Evolutionary conservation across 305 asterid species (phyloP).

Genomic region (Fraxinus baroniana): DNA sequence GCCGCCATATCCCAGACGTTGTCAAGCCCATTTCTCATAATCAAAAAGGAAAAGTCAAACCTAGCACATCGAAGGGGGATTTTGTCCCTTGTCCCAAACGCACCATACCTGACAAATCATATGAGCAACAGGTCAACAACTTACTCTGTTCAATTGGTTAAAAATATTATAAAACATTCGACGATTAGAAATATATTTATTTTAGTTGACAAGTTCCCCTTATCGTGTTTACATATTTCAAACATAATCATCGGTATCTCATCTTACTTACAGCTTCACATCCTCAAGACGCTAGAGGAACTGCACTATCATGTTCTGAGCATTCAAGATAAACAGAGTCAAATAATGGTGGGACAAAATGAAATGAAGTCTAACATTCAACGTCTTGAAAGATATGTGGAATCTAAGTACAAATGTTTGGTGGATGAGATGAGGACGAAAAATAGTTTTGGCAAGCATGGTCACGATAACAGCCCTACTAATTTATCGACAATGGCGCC

Average conservation of each 20-base stretch:
- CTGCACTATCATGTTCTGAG: neutral
- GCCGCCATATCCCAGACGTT: neutral
- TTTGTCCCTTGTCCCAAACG: neutral
- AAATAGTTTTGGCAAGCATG: neutral
- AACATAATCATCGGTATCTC: neutral
- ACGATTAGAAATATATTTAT: too few relatives aligned
- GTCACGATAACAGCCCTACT: neutral
- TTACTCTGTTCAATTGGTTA: neutral
- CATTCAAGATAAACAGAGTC: neutral
- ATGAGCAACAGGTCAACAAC: neutral
- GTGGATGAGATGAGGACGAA: neutral
- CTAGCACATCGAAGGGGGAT: neutral
- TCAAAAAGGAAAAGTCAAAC: neutral
- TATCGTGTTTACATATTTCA: neutral
- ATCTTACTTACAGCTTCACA: neutral
- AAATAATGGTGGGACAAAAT: neutral
- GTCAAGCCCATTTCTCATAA: neutral
- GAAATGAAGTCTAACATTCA: neutral
- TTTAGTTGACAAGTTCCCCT: neutral
- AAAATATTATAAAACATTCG: too few relatives aligned
- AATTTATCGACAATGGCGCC: neutral
- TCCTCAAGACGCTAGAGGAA: neutral
- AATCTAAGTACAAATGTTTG: neutral
- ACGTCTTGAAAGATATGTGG: neutral
- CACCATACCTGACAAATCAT: neutral